Percentiles rank a stretch among this genome's conserved stretches.
phyloP scores from a whole-genome alignment of 768 basidiomycete species.

The Phanerodontia chrysosporium region DNA sequence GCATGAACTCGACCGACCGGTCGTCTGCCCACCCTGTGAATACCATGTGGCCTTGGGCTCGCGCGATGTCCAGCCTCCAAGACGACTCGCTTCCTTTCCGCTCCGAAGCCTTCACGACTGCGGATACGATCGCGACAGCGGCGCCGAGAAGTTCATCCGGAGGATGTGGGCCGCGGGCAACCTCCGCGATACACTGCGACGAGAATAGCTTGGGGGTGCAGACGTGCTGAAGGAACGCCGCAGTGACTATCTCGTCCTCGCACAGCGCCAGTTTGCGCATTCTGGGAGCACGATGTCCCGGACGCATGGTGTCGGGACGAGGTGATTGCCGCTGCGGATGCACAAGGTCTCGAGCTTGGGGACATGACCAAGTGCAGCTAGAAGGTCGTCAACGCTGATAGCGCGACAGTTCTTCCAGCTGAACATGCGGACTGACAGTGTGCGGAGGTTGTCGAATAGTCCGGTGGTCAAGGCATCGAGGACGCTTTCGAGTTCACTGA shows the following conservation, averaged over 20 bases:
- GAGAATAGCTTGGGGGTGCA: too few species aligned
- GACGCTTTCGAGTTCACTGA: not conserved
- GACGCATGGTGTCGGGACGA: not conserved
- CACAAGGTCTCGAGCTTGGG: not conserved
- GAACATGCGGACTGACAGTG: not conserved
- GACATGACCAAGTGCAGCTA: not conserved
- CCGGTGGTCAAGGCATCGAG: not conserved
- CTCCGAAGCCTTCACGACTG: not conserved
- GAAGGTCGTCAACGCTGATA: not conserved
- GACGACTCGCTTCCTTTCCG: not conserved
- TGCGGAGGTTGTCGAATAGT: not conserved
- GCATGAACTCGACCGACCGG: not conserved
- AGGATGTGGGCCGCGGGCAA: not conserved
- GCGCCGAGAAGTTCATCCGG: not conserved
- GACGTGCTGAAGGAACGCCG: too few species aligned
- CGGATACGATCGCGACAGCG: not conserved
- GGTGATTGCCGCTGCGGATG: not conserved
- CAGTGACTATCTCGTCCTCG: too few species aligned
- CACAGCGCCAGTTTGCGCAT: not conserved
- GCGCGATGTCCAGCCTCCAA: not conserved
- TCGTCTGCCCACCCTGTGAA: not conserved
- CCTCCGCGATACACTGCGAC: too few species aligned
- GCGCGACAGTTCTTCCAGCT: not conserved
- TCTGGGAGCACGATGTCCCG: not conserved
- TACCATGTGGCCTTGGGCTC: not conserved